A percentile compares a stretch with the other conserved stretches of the same genome.
Conservation (phyloP, 2,329 filamentous ascomycete genomes). For the Laburnicola sp. region DNA sequence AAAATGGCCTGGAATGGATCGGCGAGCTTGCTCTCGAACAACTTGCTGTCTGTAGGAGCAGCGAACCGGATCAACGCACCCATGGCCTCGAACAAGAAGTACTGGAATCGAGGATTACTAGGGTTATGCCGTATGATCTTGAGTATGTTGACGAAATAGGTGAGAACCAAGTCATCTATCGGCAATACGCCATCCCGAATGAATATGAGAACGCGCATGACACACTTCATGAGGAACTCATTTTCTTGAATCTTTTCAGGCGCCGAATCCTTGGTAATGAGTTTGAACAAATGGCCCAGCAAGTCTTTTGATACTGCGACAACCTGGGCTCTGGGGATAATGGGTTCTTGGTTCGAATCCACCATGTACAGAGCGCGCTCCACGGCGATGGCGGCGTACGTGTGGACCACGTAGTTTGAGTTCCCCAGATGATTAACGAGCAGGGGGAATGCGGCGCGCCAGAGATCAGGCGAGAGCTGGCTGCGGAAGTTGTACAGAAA, state of each 20-base stretch:
- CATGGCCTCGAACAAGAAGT: slow-evolving; percentile 95
- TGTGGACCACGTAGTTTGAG: slow-evolving; percentile 94
- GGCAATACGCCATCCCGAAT: slow-evolving; percentile 79
- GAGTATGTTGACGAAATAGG: slow-evolving; percentile 85
- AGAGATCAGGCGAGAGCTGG: slow-evolving; percentile 87
- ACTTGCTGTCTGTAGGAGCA: slow-evolving; percentile 68
- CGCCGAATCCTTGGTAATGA: slow-evolving; percentile 82
- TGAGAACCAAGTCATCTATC: slow-evolving; percentile 76
- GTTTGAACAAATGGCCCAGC: slow-evolving; percentile 82
- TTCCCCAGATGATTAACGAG: slow-evolving; percentile 90
- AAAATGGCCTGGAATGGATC: slow-evolving; percentile 80
- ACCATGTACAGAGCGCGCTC: slow-evolving; percentile 86
- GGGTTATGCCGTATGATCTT: slow-evolving; percentile 92
- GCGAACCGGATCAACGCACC: slow-evolving; percentile 83
- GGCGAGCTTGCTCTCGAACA: slow-evolving; percentile 81
- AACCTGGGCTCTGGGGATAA: slow-evolving; percentile 80
- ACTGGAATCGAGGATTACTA: slow-evolving; percentile 97
- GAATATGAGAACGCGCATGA: slow-evolving; percentile 96
- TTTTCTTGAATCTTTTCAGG: slow-evolving; percentile 97
- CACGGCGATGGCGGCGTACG: slow-evolving; percentile 95
- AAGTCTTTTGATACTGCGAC: slow-evolving; percentile 82
- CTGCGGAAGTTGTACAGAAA: slow-evolving; percentile 97
- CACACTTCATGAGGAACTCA: slow-evolving; percentile 97
- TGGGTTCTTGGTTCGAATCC: slow-evolving; percentile 71
- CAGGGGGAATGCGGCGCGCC: slow-evolving; percentile 85